phyloP scores from a whole-genome alignment of 768 basidiomycete genomes.

The Macrolepiota dolichaula region DNA sequence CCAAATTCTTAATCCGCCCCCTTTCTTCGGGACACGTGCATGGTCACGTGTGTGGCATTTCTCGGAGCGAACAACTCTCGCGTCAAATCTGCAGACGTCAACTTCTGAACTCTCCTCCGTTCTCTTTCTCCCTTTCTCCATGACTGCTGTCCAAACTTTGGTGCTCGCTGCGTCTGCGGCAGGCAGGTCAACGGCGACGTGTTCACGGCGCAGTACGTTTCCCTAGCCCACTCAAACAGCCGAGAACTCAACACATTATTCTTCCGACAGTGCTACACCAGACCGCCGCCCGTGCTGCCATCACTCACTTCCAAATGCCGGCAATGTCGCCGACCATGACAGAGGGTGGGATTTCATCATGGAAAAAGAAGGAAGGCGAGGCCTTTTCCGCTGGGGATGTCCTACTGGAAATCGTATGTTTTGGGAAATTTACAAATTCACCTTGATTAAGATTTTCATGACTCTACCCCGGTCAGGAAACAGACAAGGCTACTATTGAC shows the following conservation, averaged over 20 bases:
- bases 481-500: constrained; percentile 95
- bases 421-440: neutral
- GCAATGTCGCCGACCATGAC: constrained; percentile 99
- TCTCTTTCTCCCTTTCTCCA: constrained; percentile 10
- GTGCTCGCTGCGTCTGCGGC: neutral
- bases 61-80: neutral
- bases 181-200: neutral
- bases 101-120: neutral
- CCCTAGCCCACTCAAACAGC: neutral
- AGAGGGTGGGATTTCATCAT: constrained; percentile 85
- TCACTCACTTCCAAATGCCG: constrained; percentile 56
- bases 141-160: constrained; percentile 17
- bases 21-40: neutral
- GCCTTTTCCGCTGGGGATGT: constrained; percentile 80
- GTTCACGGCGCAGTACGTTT: constrained; percentile 13
- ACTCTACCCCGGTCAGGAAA: constrained; percentile 54
- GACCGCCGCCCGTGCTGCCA: constrained; percentile 13
- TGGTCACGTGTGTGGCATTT: neutral
- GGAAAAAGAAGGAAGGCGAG: constrained; percentile 90
- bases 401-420: constrained; percentile 81
- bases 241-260: neutral
- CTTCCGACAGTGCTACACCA: constrained; percentile 15
- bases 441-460: constrained; percentile 3
- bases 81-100: neutral
- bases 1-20: neutral